Percentiles rank a stretch among this genome's conserved stretches.
Evolutionary conservation across 2,329 filamentous ascomycete genomes (phyloP).

Genomic region (Claviceps arundinis): DNA sequence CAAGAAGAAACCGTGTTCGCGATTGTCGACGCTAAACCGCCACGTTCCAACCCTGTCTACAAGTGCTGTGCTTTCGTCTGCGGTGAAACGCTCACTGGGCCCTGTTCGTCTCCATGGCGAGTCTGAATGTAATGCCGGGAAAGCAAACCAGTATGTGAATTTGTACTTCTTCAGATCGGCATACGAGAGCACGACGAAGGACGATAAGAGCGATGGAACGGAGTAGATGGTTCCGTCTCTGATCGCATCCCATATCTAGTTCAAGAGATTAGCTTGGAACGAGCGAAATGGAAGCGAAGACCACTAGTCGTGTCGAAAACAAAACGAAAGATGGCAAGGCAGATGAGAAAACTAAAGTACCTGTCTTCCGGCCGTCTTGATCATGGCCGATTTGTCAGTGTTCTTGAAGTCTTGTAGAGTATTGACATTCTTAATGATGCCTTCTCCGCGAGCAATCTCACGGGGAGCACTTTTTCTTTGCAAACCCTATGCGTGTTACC

Average conservation of each 20-base stretch:
- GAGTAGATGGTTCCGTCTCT: slow-evolving; percentile 94
- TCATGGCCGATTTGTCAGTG: slow-evolving; percentile 63
- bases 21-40: slow-evolving; percentile 66
- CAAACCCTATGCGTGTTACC: neutral
- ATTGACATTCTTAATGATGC: slow-evolving; percentile 91
- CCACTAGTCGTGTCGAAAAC: neutral
- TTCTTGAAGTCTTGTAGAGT: slow-evolving; percentile 88
- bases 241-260: slow-evolving; percentile 91
- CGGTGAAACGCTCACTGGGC: slow-evolving; percentile 40
- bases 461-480: slow-evolving; percentile 50
- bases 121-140: slow-evolving; percentile 82
- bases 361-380: slow-evolving; percentile 67
- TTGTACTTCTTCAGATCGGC: slow-evolving; percentile 96
- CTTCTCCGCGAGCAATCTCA: slow-evolving; percentile 70
- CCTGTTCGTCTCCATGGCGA: slow-evolving; percentile 61
- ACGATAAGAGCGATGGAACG: slow-evolving; percentile 78
- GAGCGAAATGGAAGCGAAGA: neutral
- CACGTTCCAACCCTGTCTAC: slow-evolving; percentile 79
- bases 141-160: slow-evolving; percentile 97
- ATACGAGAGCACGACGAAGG: slow-evolving; percentile 80
- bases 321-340: neutral
- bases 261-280: neutral
- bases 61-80: slow-evolving; percentile 61
- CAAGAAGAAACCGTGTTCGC: slow-evolving; percentile 93
- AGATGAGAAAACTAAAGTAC: slow-evolving; percentile 28